These are phyloP conservation scores for Furcasterigmium furcatum DNA, from an alignment of 2,329 filamentous ascomycete species.

Conservation along the genomic window DNA sequence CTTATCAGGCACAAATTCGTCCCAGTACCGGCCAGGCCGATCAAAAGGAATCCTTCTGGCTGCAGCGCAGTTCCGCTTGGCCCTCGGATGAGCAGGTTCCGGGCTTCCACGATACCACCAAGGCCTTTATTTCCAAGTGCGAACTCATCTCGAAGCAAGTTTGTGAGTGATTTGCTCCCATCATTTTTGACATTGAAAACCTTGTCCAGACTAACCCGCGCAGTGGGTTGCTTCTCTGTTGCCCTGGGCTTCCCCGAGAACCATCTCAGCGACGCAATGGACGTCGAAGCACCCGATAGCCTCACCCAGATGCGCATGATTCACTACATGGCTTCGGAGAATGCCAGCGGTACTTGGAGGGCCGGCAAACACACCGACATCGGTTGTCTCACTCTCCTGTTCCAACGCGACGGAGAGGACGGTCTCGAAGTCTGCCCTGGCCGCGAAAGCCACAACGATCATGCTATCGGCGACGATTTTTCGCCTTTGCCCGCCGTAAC, in stretches of 20 bases:
- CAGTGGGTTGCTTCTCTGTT: conserved; percentile 42
- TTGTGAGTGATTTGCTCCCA: conserved; percentile 20
- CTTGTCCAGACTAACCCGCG: too few species aligned
- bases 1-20: conserved; percentile 38
- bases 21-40: conserved; percentile 47
- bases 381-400: conserved; percentile 48
- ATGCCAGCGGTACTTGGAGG: conserved; percentile 29
- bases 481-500: conserved; percentile 43
- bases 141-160: conserved; percentile 43
- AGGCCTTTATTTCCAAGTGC: conserved; percentile 44
- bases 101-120: conserved; percentile 32
- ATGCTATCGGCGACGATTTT: conserved; percentile 48
- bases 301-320: conserved; percentile 47
- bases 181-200: too few species aligned
- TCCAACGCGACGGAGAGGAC: conserved; percentile 46
- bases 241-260: conserved; percentile 45
- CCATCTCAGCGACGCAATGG: conserved; percentile 45
- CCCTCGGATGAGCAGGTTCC: conserved; percentile 34
- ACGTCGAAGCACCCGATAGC: conserved; percentile 36
- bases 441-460: conserved; percentile 43
- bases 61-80: conserved; percentile 48
- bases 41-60: conserved; percentile 50
- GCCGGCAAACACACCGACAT: conserved; percentile 52
- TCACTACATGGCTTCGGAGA: conserved; percentile 36
- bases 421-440: conserved; percentile 52